Base-by-base conservation (phyloP, 768 basidiomycete genomes). In the Hericium erinaceus region DNA sequence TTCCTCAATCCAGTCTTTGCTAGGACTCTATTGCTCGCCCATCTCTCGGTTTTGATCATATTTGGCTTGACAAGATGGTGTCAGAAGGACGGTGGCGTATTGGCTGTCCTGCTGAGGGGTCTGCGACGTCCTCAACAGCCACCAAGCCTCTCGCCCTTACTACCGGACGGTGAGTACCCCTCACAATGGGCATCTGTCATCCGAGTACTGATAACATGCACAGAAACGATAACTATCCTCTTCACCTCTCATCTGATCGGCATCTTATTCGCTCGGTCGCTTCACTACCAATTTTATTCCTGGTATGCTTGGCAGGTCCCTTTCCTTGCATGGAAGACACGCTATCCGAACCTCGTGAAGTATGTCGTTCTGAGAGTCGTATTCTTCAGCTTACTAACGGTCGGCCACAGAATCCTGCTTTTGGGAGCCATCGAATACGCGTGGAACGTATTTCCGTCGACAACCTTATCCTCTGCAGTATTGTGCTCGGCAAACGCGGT, bases 271-370 rank as follows among this genome's bases (percentile, higher is more conserved):
- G 92, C 97, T 20, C 83, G 97, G 18, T 98, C 95, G 10, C 73
- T 99, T 48, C 97, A 99, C 68, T 98, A 98, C 68, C 97, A 99
- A 64, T 99, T 99, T 71, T 97, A 97, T 69, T 85, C 90, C 5
- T 99, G 97, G 97, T 98, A 98, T 68, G 91, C 87, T 10, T 87
- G 90, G 57, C 92, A 95, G 64, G 69, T 95, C 38, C 92, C 95
- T 1, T 85, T 95, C 66, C 70, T 98, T 28, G 74, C 82, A 3
- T 94, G 84, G 80, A 83, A 83, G 67, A 86, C 88, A 4, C 76
- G 72, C 54, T 89, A 81, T 68, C 87, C 87, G 15, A 51, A 79
- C 13, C 28, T 73, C 26, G 16, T 87, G 39, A 88, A 83, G 91
- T 89, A 65, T 60, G 80, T 22, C 72, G 49, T 58, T 41, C 52